Evolutionary conservation across 352 stramenopile genomes (phyloP).

Genomic region (Phytopythium vexans): DNA sequence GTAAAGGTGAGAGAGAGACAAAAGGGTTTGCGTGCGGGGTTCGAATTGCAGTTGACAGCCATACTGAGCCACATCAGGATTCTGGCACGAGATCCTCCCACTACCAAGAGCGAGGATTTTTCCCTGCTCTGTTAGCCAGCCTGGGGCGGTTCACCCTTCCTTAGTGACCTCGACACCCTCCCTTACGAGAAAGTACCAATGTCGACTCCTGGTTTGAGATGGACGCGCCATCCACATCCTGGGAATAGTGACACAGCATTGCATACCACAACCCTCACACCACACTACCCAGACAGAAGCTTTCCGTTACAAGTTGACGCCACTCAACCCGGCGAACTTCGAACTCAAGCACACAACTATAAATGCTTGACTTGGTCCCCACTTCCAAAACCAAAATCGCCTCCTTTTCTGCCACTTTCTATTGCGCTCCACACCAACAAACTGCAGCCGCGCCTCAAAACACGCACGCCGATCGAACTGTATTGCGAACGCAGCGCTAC

Average conservation of each 20-base stretch:
- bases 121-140: conserved; percentile 56
- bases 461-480: too few relatives aligned
- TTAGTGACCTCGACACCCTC: conserved; percentile 38
- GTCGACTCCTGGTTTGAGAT: conserved; percentile 53
- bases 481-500: too few relatives aligned
- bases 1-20: too few relatives aligned
- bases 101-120: conserved; percentile 56
- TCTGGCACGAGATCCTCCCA: conserved; percentile 50
- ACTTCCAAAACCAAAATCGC: conserved; percentile 22
- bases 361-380: conserved; percentile 10
- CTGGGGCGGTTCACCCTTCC: conserved; percentile 46
- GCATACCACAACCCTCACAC: conserved; percentile 31
- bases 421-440: too few relatives aligned
- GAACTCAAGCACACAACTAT: background rate
- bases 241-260: conserved; percentile 21
- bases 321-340: conserved; percentile 27
- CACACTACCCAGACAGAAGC: conserved; percentile 42
- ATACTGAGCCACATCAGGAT: conserved; percentile 23
- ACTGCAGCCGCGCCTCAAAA: too few relatives aligned
- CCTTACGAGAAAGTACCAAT: conserved; percentile 33
- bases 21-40: conserved; percentile 2
- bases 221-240: conserved; percentile 40
- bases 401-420: too few relatives aligned
- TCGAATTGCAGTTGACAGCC: conserved; percentile 24
- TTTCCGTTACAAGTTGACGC: conserved; percentile 41